A percentile compares a stretch with the other conserved stretches of the same genome.
Evolutionary conservation across 345 rosid species (phyloP).

Genomic region (Brassica juncea): DNA sequence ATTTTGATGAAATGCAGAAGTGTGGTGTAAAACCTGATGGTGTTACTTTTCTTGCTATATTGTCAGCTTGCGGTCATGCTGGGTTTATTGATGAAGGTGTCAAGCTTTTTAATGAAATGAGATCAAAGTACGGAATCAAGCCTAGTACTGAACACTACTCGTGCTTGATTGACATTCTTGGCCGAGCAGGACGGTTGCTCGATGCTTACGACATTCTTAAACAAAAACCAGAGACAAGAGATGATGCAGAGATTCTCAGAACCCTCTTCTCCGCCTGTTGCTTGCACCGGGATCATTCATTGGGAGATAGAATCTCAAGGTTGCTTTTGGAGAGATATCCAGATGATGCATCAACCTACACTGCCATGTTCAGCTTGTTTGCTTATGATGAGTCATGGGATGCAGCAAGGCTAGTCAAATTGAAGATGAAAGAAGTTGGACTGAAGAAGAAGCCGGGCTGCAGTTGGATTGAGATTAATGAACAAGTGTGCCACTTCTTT

Average conservation of each 20-base stretch:
- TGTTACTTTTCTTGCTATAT: slow-evolving; percentile 62
- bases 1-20: slow-evolving; percentile 56
- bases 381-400: slow-evolving; percentile 66
- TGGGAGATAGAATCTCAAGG: slow-evolving; percentile 55
- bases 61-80: slow-evolving; percentile 74
- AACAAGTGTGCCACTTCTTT: slow-evolving; percentile 52
- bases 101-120: slow-evolving; percentile 52
- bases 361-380: slow-evolving; percentile 53
- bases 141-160: slow-evolving; percentile 64
- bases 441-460: slow-evolving; percentile 69
- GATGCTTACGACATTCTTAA: slow-evolving; percentile 64
- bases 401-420: slow-evolving; percentile 54
- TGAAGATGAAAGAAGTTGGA: slow-evolving; percentile 60
- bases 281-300: slow-evolving; percentile 48
- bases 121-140: slow-evolving; percentile 38
- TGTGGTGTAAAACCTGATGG: slow-evolving; percentile 54
- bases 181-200: slow-evolving; percentile 62
- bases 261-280: slow-evolving; percentile 65
- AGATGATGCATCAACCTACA: slow-evolving; percentile 50
- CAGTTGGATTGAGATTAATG: slow-evolving; percentile 75
- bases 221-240: slow-evolving; percentile 41
- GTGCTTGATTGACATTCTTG: slow-evolving; percentile 78
- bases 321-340: slow-evolving; percentile 50
- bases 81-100: slow-evolving; percentile 64
- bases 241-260: slow-evolving; percentile 57